Evolutionary conservation across 1,139 yeast species (phyloP).

Genomic region (Suhomyces guaymorum): DNA sequence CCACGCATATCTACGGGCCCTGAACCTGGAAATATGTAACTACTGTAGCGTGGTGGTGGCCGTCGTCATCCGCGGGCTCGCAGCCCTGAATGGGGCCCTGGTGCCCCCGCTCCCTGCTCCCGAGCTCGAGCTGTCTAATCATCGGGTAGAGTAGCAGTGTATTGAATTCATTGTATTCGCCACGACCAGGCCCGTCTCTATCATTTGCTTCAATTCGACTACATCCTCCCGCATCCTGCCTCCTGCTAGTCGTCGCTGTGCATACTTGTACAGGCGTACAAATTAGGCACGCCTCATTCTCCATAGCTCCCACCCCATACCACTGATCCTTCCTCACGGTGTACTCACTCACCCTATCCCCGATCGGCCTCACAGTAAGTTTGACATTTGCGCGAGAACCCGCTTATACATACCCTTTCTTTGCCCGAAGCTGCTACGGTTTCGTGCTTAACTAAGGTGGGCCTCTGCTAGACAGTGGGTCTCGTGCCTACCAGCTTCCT

Average conservation of each 20-base stretch:
- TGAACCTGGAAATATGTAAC: no score
- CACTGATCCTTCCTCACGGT: no score
- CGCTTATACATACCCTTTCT: constrained; percentile 14
- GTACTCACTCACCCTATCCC: not conserved
- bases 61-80: no score
- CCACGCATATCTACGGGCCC: no score
- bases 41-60: no score
- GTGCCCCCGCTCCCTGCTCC: no score
- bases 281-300: no score
- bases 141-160: no score
- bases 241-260: not conserved
- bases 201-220: not conserved
- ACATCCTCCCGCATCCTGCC: constrained; percentile 1
- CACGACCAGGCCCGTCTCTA: constrained; percentile 4
- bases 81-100: no score
- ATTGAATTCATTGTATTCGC: constrained; percentile 4
- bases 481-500: no score
- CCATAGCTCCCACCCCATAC: no score
- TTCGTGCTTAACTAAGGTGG: not conserved
- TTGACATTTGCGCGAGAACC: constrained; percentile 14
- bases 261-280: not conserved
- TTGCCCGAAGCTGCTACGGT: constrained; percentile 1
- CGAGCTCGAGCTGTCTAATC: no score
- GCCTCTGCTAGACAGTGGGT: not conserved
- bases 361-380: constrained; percentile 2